Base-by-base conservation (phyloP, 2,329 filamentous ascomycete species). In the Stagonosporopsis vannaccii region DNA sequence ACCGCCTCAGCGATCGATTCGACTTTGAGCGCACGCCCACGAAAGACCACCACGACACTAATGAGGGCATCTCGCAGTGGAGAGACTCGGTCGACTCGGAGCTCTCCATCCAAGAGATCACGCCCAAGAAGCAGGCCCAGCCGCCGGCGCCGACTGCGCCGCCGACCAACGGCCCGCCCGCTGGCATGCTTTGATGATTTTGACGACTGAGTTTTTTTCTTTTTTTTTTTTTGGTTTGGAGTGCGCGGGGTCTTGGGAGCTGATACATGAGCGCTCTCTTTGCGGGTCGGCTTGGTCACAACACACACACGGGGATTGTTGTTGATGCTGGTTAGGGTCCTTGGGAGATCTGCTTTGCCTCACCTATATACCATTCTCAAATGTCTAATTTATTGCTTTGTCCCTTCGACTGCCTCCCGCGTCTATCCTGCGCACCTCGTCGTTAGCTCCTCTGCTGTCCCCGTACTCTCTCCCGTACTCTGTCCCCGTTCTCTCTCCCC, bases 1-100 rank as follows among this genome's bases (percentile, higher is more conserved):
- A 98, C 76, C 89, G 95, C 22, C 80, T 97, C 40, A 96, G 91
- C 76, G 93, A 89, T 70, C 87, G 90, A 47, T 96, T 96, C 68
- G 93, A 97, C 72, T 93, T 96, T 67, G 93, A 97, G 53, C 80
- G 75, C 35, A 77, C 74, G 1, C 75, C 78, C 8, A 77, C 74
- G 3, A 75, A 60, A 20, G 71, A 72, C 41, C 69, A 70, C 39
- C 67, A 63, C 30, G 71, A 72, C 17, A 33, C 74, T 13, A 69
- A 66, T 46, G 71, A 75, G 44, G 69, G 67, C 22, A 66, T 76
- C 17, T 64, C 70, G 22, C 65, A 70, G n/a, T 77, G 74, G 75
- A 65, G 71, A 42, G 65, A 69, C 39, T 51, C 47, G 36, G 47
- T 56, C n/a, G 53, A 51, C 17, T 51, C 47, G 0, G 47, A 51